These are phyloP conservation scores for Sporothrix sp. DNA, from an alignment of 2,329 filamentous ascomycete species.

Conservation along the genomic window DNA sequence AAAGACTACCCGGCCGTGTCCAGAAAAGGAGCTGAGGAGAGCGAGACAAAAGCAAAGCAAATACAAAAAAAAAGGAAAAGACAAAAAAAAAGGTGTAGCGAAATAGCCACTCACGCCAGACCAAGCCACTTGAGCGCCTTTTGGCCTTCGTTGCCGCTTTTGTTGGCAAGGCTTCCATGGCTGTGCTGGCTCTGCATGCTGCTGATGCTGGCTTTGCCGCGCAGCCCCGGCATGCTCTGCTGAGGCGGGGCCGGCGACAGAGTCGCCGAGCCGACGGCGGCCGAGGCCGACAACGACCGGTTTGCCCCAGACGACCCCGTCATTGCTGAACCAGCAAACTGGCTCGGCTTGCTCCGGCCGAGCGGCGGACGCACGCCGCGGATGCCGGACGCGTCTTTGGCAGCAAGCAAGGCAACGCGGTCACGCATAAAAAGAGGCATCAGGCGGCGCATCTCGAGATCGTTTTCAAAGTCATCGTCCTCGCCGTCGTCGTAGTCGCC, in stretches of 20 bases:
- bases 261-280: background rate
- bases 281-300: background rate
- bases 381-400: slow-evolving; percentile 15
- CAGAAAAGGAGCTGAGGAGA: too few species aligned
- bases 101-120: slow-evolving; percentile 25
- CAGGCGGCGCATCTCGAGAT: slow-evolving; percentile 37
- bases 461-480: slow-evolving; percentile 32
- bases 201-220: background rate
- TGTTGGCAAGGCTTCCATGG: slow-evolving; percentile 14
- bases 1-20: too few species aligned
- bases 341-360: slow-evolving; percentile 1
- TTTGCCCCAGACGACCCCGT: slow-evolving; percentile 17
- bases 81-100: background rate
- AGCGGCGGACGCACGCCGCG: background rate
- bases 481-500: slow-evolving; percentile 7
- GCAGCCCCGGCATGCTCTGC: background rate
- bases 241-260: background rate
- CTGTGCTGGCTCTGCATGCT: slow-evolving; percentile 9
- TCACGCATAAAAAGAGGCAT: slow-evolving; percentile 38
- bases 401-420: slow-evolving; percentile 3
- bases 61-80: background rate
- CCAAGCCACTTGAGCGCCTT: slow-evolving; percentile 48
- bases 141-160: slow-evolving; percentile 16
- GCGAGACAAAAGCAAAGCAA: too few species aligned
- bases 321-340: background rate